These are phyloP conservation scores for Starmerella stellata DNA, from an alignment of 805 yeast genomes.

Conservation along the genomic window DNA sequence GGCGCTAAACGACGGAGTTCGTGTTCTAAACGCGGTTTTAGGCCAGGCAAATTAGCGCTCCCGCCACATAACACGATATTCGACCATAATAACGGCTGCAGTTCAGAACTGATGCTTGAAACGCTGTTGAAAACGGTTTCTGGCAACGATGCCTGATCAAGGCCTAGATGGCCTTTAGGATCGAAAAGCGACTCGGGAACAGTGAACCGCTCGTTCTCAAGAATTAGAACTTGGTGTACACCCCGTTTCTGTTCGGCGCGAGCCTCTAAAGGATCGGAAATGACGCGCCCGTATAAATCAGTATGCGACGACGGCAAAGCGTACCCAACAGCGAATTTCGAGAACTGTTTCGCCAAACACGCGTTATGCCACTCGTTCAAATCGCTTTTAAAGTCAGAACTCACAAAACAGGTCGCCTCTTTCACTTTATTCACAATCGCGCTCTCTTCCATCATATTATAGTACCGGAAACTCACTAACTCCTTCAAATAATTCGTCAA, in stretches of 20 bases:
- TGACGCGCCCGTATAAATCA: slow-evolving; percentile 40
- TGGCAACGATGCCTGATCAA: slow-evolving; percentile 62
- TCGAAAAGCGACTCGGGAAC: slow-evolving; percentile 75
- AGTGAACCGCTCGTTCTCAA: slow-evolving; percentile 72
- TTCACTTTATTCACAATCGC: slow-evolving; percentile 68
- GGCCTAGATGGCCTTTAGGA: slow-evolving; percentile 55
- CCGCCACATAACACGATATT: slow-evolving; percentile 79
- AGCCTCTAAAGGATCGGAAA: slow-evolving; percentile 19
- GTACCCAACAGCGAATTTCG: slow-evolving; percentile 38
- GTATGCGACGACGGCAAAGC: slow-evolving; percentile 39
- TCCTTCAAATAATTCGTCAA: slow-evolving; percentile 72
- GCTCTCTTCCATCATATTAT: slow-evolving; percentile 84
- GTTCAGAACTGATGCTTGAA: slow-evolving; percentile 49
- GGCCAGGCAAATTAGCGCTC: slow-evolving; percentile 50
- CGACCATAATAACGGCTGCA: slow-evolving; percentile 52
- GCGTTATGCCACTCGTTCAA: slow-evolving; percentile 26
- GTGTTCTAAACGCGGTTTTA: slow-evolving; percentile 34
- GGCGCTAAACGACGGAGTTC: slow-evolving; percentile 25
- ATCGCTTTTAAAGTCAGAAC: slow-evolving; percentile 36
- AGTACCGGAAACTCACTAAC: slow-evolving; percentile 72
- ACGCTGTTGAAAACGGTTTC: slow-evolving; percentile 53
- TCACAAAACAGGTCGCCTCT: slow-evolving; percentile 56
- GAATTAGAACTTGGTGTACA: slow-evolving; percentile 45
- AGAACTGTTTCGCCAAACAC: slow-evolving; percentile 6
- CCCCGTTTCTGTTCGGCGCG: slow-evolving; percentile 11